Evolutionary conservation across 495 filamentous ascomycete species (phyloP), one percentile per base, ranked within the genome.

Genomic region (Geoglossum glabrum): DNA sequence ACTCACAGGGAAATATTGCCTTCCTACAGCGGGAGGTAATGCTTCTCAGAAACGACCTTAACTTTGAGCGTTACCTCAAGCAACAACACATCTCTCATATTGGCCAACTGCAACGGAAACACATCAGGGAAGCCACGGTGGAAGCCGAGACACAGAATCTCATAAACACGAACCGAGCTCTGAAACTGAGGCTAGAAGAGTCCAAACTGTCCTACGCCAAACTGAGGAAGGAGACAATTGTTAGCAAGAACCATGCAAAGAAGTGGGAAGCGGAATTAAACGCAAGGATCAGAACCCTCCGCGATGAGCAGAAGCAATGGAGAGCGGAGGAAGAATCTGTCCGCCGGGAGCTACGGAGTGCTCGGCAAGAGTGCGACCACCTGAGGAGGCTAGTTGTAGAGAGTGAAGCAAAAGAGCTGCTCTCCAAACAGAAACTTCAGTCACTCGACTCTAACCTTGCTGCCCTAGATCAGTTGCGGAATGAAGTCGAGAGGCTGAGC

Each of bases 131-230:
- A 61, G 79, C 81, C 13, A 79, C 83, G 0, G 77, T 74, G 0
- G 84, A 86, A 66, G 82, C 84, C 15, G 83, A 88, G 63, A 86
- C 80, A 27, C 82, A 86, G 63, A 85, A 85, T 45, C 70, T 87
- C 0, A 74, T 86, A 54, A 83, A 83, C 65, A 77, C 76, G 21
- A 86, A 86, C 63, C 77, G 78, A n/a, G 75, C 76, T n/a, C 70
- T 88, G 15, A 81, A 78, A 57, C 72, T 74, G 33, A 79, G 80
- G 59, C 66, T 86, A 1, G 81, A 85, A 47, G 82, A 86, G 55
- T 76, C 81, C 23, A 84, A 85, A 62, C 72, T 77, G 57, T 67
- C 75, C 0, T 80, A 83, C 63, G 69, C 74, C 10, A 75, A 79
- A 60, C 76, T 80, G 33, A 81, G 78, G 61, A 80, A 76, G 61